phyloP scores from a whole-genome alignment of 306 rosid genomes.

The Luffa acutangula region DNA sequence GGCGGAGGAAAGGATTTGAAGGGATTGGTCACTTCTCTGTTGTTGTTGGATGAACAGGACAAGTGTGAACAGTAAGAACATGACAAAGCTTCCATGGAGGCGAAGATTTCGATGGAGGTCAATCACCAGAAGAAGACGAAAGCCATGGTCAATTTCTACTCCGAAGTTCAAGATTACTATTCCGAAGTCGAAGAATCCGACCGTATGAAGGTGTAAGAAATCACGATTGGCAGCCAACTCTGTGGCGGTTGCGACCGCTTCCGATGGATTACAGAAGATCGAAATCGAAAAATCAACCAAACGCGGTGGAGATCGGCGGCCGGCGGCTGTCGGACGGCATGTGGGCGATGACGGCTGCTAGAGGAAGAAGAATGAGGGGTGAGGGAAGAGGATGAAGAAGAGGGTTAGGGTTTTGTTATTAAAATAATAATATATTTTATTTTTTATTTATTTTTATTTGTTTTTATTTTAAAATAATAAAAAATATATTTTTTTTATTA shows the following conservation, averaged over 20 bases:
- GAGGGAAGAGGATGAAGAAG: no score
- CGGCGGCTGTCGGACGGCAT: no score
- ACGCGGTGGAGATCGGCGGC: conserved; percentile 15
- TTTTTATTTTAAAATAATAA: no score
- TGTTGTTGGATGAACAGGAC: conserved; percentile 49
- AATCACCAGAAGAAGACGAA: conserved; percentile 41
- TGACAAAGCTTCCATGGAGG: conserved; percentile 34
- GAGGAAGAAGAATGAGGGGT: no score
- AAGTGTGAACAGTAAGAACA: conserved; percentile 31
- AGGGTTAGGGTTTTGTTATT: no score
- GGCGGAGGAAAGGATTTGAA: conserved; percentile 35
- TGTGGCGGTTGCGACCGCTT: conserved; percentile 17
- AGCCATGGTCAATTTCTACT: conserved; percentile 38
- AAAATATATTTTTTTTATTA: no score
- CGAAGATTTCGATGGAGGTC: conserved; percentile 25
- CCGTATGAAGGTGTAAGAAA: conserved; percentile 32
- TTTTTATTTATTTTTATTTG: no score
- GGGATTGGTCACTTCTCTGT: conserved; percentile 45
- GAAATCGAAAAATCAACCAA: conserved; percentile 4
- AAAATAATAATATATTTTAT: no score
- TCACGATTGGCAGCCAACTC: conserved; percentile 26
- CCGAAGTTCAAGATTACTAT: conserved; percentile 31
- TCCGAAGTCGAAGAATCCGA: conserved; percentile 44
- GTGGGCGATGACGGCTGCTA: no score
- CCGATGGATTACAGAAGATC: conserved; percentile 19